Percentiles rank a stretch among this genome's conserved stretches.
phyloP scores from a whole-genome alignment of 2,329 filamentous ascomycete genomes.

The Geoglossum cookeanum region DNA sequence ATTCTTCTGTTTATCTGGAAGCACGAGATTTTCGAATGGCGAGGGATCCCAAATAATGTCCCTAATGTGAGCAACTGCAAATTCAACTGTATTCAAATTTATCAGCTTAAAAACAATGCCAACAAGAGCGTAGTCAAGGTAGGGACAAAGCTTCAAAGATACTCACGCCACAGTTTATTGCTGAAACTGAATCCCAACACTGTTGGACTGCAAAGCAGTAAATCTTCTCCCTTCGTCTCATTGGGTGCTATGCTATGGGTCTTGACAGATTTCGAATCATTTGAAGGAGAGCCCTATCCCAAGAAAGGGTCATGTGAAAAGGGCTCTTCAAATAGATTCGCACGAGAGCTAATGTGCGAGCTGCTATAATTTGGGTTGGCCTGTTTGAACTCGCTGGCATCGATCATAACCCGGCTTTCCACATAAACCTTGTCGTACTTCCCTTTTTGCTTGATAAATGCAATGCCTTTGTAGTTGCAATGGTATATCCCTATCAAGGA shows the following conservation, averaged over 20 bases:
- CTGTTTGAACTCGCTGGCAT: constrained; percentile 4
- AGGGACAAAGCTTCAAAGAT: not conserved
- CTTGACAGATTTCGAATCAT: not conserved
- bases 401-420: constrained; percentile 6
- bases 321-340: not conserved
- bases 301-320: too few relatives aligned
- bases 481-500: constrained; percentile 5
- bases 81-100: constrained; percentile 5
- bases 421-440: constrained; percentile 4
- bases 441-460: constrained; percentile 4
- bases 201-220: constrained; percentile 6
- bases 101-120: not conserved
- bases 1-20: constrained; percentile 8
- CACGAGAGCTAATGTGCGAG: constrained; percentile 3
- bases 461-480: constrained; percentile 4
- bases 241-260: not conserved
- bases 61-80: constrained; percentile 4
- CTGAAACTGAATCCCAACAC: constrained; percentile 6
- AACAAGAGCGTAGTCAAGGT: constrained; percentile 1
- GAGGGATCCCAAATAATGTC: constrained; percentile 6
- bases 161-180: constrained; percentile 6
- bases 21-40: constrained; percentile 6
- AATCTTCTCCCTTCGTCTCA: constrained; percentile 1
- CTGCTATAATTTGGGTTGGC: constrained; percentile 3
- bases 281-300: too few relatives aligned